Evolutionary conservation across 306 rosid genomes (phyloP), one percentile per base, ranked within the genome.

Genomic region (Aeschynomene evenia): DNA sequence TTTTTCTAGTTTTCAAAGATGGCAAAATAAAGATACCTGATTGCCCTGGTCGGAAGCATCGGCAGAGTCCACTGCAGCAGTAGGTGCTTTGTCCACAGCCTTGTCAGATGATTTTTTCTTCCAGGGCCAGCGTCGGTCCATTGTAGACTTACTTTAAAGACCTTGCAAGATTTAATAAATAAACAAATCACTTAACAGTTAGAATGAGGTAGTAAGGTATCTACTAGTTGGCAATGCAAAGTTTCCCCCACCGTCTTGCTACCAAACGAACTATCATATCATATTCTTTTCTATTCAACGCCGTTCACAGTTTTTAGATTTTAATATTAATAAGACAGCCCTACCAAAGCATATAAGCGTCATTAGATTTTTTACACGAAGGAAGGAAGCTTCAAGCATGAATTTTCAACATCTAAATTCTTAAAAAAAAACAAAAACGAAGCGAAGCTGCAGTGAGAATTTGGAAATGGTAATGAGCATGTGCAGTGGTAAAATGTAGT

Each of bases 121-220:
- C 99, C 99, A 95, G 1, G 99, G 99, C 99, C 99, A 95, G 48
- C 99, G 86, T 23, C 96, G 86, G 64, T 94, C 99, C 99, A 95
- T 95, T 26, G 66, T 72, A 78, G 62, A 76, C 75, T 82, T 43
- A 76, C 75, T 82, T 43, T 23, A 59, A 60, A 49, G 29, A 14
- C 76, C 67, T 24, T 11, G 10, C 12, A 37, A 24, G 24, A 53
- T 48, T 13, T 40, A 71, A 62, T 20, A 57, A n/a, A n/a, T 14
- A 55, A 4, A 65, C n/a, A 43, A 40, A 40, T 8, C 67, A 11
- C 10, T 39, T 19, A 72, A 50, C 33, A 51, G 45, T 61, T n/a
- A 36, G 53, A 49, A n/a, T n/a, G n/a, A n/a, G n/a, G n/a, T n/a
- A n/a, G n/a, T 72, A 48, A 65, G 37, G 9, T 59, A 51, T 59